Conservation (phyloP, 2,329 filamentous ascomycete species). For the Ophiostoma novo-ulmi region DNA sequence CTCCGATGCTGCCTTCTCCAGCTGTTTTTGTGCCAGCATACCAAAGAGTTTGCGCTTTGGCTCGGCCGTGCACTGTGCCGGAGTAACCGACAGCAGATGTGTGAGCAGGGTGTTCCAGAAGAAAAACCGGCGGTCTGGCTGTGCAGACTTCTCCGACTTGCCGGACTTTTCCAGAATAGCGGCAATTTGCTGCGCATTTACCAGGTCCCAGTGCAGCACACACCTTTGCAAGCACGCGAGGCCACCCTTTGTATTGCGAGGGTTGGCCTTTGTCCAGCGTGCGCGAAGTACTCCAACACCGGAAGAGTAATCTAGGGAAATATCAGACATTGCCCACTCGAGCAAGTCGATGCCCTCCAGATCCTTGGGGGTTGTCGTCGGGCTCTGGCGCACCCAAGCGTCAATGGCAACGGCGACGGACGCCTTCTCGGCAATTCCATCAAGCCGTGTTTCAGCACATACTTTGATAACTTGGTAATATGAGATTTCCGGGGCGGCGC, state of each 20-base stretch:
- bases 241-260: slow-evolving; percentile 39
- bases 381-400: slow-evolving; percentile 44
- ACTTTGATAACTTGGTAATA: slow-evolving; percentile 54
- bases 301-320: slow-evolving; percentile 39
- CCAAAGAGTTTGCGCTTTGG: slow-evolving; percentile 50
- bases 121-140: slow-evolving; percentile 45
- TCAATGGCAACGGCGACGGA: slow-evolving; percentile 43
- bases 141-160: slow-evolving; percentile 42
- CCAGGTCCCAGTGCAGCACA: slow-evolving; percentile 50
- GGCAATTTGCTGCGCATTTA: slow-evolving; percentile 56
- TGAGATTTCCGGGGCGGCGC: slow-evolving; percentile 41
- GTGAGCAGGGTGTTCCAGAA: slow-evolving; percentile 54
- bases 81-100: slow-evolving; percentile 48
- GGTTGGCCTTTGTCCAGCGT: slow-evolving; percentile 49
- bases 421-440: slow-evolving; percentile 44
- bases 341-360: slow-evolving; percentile 49
- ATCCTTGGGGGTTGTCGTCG: slow-evolving; percentile 43
- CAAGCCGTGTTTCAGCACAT: slow-evolving; percentile 49
- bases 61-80: slow-evolving; percentile 39
- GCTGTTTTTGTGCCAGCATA: slow-evolving; percentile 47
- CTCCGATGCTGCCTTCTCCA: slow-evolving; percentile 43
- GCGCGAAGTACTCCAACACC: slow-evolving; percentile 48
- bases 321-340: slow-evolving; percentile 42
- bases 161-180: slow-evolving; percentile 47
- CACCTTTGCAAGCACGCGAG: slow-evolving; percentile 49